Evolutionary conservation across 140 eudicot genomes (phyloP), one percentile per base, ranked within the genome.

Genomic region (Flaveria floridana): DNA sequence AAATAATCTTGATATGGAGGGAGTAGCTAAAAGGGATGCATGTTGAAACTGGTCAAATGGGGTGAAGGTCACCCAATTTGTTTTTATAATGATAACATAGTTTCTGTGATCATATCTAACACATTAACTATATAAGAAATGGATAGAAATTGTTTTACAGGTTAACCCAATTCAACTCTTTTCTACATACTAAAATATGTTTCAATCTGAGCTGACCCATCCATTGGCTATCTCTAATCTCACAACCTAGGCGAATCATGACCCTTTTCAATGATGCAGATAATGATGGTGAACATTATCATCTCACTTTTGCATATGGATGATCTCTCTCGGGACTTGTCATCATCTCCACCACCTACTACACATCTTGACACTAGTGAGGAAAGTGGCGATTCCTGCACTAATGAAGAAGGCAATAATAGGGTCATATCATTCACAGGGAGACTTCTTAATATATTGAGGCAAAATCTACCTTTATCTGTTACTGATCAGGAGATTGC

Each of bases 241-340:
- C 42, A 53, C 63, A 34, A 41, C 65, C 20, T 21, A 65, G 21
- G 70, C 0, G 44, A 65, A 56, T 46, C 52, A 58, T 67, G 51
- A 71, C 70, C 55, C 20, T 56, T 65, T 78, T 67, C 48, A 75
- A 73, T 66, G 69, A 71, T 74, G 89, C 97, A 94, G 99, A 86
- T 94, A 83, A 76, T 90, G 87, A 88, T 87, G 95, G 96, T 85
- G 83, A 94, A 88, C 81, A 94, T 94, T 18, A 84, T 90, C 19
- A 90, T 94, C 72, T 90, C 99, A 51, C 92, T 94, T 23, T 81
- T 94, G 59, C 87, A 85, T 66, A 87, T 94, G 86, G 96, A 94
- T 70, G 84, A 82, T 84, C 87, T 90, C 62, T 80, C 87, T 57
- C 76, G 75, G 41, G 83, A 86, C 75, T 50, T 78, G 39, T 77